phyloP scores from a whole-genome alignment of 192 early-diverging fungal genomes.

The Coemansia sp. region DNA sequence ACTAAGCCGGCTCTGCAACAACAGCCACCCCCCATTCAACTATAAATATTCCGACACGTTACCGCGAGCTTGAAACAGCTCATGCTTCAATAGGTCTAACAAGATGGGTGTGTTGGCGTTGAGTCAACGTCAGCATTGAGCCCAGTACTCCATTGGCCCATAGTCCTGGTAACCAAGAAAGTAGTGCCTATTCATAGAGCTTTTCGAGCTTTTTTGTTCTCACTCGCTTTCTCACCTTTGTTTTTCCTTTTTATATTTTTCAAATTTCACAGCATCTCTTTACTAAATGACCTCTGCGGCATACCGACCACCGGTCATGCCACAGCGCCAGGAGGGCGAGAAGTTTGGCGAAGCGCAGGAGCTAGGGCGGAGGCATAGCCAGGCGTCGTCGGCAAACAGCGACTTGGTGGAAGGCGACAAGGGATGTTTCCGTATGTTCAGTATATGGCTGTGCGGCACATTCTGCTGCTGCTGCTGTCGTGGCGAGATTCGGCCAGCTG shows the following conservation, averaged over 20 bases:
- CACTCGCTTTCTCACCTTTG: neutral
- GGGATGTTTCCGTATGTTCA: constrained; percentile 29
- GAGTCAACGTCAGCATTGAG: no score
- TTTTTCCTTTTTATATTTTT: neutral
- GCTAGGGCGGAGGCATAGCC: neutral
- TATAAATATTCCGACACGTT: no score
- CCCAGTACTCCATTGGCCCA: no score
- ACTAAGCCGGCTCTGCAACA: no score
- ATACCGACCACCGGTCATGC: constrained; percentile 15
- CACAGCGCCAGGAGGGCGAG: neutral
- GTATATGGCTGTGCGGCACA: constrained; percentile 26
- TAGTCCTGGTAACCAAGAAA: no score
- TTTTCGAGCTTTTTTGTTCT: no score
- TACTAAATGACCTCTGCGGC: neutral
- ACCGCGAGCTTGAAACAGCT: no score
- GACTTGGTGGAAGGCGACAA: constrained; percentile 30
- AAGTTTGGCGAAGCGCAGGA: neutral
- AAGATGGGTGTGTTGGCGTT: no score
- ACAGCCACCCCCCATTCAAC: no score
- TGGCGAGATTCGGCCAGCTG: constrained; percentile 22
- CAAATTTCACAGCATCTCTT: constrained; percentile 2
- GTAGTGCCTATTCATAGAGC: no score
- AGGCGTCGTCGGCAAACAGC: constrained; percentile 16
- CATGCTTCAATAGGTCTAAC: no score
- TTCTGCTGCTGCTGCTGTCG: constrained; percentile 43